Evolutionary conservation across 2,329 filamentous ascomycete species (phyloP).

Genomic region (Exophiala sp.): DNA sequence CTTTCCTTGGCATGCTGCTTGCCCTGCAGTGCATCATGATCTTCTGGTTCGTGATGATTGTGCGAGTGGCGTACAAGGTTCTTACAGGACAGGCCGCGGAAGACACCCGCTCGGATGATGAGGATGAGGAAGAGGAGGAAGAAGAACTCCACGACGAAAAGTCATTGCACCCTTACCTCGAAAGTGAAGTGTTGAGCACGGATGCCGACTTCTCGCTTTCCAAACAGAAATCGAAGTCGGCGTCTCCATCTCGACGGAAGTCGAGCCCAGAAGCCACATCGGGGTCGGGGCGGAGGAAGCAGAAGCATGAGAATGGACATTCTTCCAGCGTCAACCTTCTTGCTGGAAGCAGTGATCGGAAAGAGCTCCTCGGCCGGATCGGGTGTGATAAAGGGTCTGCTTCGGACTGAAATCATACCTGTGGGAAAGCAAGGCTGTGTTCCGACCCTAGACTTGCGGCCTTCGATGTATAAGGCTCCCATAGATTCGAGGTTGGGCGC

Average conservation of each 20-base stretch:
- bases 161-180: conserved; percentile 14
- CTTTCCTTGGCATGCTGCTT: conserved; percentile 73
- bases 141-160: conserved; percentile 6
- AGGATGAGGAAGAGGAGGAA: conserved; percentile 62
- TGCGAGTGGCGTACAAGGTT: conserved; percentile 76
- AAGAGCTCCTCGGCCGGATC: conserved; percentile 34
- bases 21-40: conserved; percentile 76
- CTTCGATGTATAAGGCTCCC: too few relatives aligned
- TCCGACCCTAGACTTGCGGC: not conserved
- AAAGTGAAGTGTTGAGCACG: conserved; percentile 24
- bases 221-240: conserved; percentile 4
- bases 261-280: conserved; percentile 8
- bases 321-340: conserved; percentile 27
- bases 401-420: conserved; percentile 11
- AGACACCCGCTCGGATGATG: conserved; percentile 82
- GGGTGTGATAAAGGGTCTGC: conserved; percentile 32
- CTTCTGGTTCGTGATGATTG: conserved; percentile 86
- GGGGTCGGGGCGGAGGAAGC: conserved; percentile 10
- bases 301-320: conserved; percentile 24
- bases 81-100: conserved; percentile 73
- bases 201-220: conserved; percentile 21
- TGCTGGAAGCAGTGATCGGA: conserved; percentile 27
- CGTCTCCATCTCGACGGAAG: conserved; percentile 6
- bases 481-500: too few relatives aligned
- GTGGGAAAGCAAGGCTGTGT: not conserved